Evolutionary conservation across 208 protist genomes (phyloP).

Genomic region (Trypanosoma grayi): DNA sequence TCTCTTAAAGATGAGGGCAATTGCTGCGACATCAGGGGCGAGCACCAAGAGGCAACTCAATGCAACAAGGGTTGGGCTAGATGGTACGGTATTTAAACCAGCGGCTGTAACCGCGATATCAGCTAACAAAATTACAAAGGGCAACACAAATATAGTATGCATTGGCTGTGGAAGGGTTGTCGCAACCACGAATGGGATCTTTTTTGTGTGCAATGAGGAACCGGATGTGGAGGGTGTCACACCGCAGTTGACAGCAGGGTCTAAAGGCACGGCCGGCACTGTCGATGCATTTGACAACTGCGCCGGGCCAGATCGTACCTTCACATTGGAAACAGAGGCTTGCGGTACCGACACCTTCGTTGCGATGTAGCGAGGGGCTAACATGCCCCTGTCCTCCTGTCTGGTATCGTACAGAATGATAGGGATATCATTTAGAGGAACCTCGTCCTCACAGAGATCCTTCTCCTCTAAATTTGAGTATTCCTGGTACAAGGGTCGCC

Average conservation of each 20-base stretch:
- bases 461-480: constrained; percentile 4
- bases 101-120: constrained; percentile 52
- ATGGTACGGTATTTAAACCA: constrained; percentile 33
- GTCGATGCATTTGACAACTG: constrained; percentile 13
- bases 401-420: constrained; percentile 37
- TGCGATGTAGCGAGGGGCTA: constrained; percentile 54
- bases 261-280: constrained; percentile 8
- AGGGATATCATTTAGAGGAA: constrained; percentile 9
- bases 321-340: constrained; percentile 35
- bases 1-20: constrained; percentile 50
- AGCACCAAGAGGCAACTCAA: constrained; percentile 44
- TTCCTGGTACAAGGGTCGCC: constrained; percentile 33
- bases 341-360: constrained; percentile 44
- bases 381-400: constrained; percentile 24
- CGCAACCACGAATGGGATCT: constrained; percentile 32
- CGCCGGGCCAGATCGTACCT: constrained; percentile 51
- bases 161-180: constrained; percentile 43
- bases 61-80: constrained; percentile 34
- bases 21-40: constrained; percentile 41
- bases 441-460: neutral
- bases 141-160: constrained; percentile 42
- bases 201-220: constrained; percentile 12
- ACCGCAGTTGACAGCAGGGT: constrained; percentile 35
- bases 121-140: constrained; percentile 47
- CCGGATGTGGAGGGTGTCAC: constrained; percentile 9